Base-by-base conservation (phyloP, 768 basidiomycete species). In the Exsudoporus frostii region DNA sequence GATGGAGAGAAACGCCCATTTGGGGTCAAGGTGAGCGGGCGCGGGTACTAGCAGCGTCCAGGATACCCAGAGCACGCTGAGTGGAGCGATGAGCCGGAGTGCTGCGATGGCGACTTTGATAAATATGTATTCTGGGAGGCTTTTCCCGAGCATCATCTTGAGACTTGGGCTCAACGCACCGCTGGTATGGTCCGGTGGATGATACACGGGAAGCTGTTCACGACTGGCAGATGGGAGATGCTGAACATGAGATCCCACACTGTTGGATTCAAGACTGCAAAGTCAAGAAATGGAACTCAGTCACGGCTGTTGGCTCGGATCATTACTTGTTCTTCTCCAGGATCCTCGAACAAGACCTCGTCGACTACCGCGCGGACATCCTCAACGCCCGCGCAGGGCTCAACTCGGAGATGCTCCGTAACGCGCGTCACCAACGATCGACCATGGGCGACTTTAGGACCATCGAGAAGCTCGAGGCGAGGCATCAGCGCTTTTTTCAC, bases 51-150 rank as follows among this genome's bases (percentile, higher is more conserved):
- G 48, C 19, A 60, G 54, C 54, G 62, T 66, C 32, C 64, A 62
- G 25, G 59, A 54, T 10, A 76, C 55, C 57, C 69, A 74, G 57
- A 74, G 33, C 8, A 78, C 58, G 65, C 82, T 82, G 36, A 73
- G 61, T 15, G 83, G 83, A 0, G 79, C 75, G 27, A 85, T 58
- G 54, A 77, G 70, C 22, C 75, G 79, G 24, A 86, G 73, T 7
- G 54, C 62, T 9, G 68, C 32, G 45, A 86, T 83, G 37, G 68
- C 70, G 9, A 63, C 42, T 45, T 73, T 74, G 45, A 86, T 84
- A 59, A 79, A 76, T 52, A 82, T 54, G 62, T 81, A 83, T 68
- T 85, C 83, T 3, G 71, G 68, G 34, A 73, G 48, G 39, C 66
- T 74, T 56, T 73, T 73, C n/a, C 78, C 77, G 44, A 81, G 71